Conservation (phyloP, 2,329 filamentous ascomycete species). For the Fusarium penzigii region DNA sequence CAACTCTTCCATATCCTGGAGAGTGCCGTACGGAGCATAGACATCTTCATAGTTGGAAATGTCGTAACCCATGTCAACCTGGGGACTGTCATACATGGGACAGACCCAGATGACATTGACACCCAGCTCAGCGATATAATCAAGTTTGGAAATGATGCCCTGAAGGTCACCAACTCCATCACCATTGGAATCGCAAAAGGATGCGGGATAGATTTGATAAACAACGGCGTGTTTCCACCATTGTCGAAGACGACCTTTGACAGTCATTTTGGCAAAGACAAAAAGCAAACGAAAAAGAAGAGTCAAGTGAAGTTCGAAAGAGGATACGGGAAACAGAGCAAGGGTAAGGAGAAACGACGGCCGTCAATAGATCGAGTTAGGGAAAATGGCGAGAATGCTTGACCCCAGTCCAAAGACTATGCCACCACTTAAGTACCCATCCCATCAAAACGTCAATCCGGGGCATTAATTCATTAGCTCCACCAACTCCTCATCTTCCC, state of each 20-base stretch:
- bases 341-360: too few species aligned
- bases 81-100: conserved; percentile 29
- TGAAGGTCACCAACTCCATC: conserved; percentile 55
- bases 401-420: neutral
- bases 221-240: conserved; percentile 59
- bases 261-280: conserved; percentile 17
- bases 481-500: too few species aligned
- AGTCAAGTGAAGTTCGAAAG: too few species aligned
- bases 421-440: neutral
- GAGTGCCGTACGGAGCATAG: conserved; percentile 26
- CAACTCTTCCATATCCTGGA: conserved; percentile 25
- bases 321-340: too few species aligned
- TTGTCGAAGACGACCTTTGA: conserved; percentile 20
- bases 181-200: conserved; percentile 56
- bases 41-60: conserved; percentile 29
- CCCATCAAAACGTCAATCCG: neutral
- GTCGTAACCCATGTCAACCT: conserved; percentile 28
- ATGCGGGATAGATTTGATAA: conserved; percentile 60
- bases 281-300: neutral
- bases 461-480: neutral
- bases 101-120: conserved; percentile 28
- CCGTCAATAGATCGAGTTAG: too few species aligned
- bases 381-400: too few species aligned
- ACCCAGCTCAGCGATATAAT: conserved; percentile 39
- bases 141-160: conserved; percentile 54